Evolutionary conservation across 768 basidiomycete species (phyloP).

Genomic region (Cantharellus cinnabarinus): DNA sequence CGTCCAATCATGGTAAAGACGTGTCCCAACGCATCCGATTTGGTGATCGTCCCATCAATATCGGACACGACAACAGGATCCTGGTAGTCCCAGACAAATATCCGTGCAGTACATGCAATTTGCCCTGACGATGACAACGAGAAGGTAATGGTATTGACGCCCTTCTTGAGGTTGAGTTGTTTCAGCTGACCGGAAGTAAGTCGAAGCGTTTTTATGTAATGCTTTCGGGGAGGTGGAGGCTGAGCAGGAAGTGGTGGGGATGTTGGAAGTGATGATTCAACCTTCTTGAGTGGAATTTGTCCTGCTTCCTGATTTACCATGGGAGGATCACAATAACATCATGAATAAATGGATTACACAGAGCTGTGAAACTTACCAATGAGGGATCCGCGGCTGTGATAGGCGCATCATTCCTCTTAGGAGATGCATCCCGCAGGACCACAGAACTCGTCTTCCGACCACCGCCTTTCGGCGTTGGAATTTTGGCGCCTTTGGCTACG

Average conservation of each 20-base stretch:
- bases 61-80: conserved; percentile 87
- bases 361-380: too few species aligned
- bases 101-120: conserved; percentile 72
- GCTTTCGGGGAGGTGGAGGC: conserved; percentile 19
- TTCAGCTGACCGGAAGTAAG: conserved; percentile 94
- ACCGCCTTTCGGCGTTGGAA: too few species aligned
- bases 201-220: conserved; percentile 79
- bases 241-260: neutral
- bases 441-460: too few species aligned
- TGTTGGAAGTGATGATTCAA: neutral
- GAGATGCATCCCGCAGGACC: too few species aligned
- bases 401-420: too few species aligned
- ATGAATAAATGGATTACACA: neutral
- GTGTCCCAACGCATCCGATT: conserved; percentile 94
- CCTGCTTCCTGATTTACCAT: neutral
- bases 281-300: neutral
- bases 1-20: conserved; percentile 95
- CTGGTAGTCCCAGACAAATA: conserved; percentile 90
- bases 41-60: conserved; percentile 98
- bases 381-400: too few species aligned
- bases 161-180: conserved; percentile 62
- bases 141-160: conserved; percentile 83
- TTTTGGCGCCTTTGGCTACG: too few species aligned
- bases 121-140: conserved; percentile 68
- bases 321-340: neutral